Evolutionary conservation across 1,284 basidiomycete species (phyloP).

Genomic region (Ceratobasidium sp.): DNA sequence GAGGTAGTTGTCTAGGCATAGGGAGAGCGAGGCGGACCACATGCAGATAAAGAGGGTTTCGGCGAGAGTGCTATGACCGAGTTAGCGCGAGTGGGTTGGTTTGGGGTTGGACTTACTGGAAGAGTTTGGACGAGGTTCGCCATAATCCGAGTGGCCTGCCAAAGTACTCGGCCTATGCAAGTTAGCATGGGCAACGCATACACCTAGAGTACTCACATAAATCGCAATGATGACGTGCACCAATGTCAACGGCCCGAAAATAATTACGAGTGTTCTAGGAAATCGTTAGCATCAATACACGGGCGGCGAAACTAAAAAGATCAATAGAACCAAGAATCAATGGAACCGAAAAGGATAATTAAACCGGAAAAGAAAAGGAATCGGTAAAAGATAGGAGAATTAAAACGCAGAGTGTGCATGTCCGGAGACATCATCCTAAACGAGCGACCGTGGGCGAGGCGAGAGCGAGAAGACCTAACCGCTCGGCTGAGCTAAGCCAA

Average conservation of each 20-base stretch:
- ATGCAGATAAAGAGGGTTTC: slow-evolving; percentile 90
- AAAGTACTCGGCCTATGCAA: slow-evolving; percentile 81
- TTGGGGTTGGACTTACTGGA: slow-evolving; percentile 52
- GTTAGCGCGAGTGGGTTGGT: background rate
- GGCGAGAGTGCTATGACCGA: slow-evolving; percentile 59
- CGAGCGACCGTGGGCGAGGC: no score
- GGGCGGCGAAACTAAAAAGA: background rate
- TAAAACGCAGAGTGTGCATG: background rate
- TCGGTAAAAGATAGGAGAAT: background rate
- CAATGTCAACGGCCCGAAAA: slow-evolving; percentile 84
- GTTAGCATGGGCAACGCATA: background rate
- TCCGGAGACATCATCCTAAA: background rate
- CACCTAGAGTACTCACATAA: slow-evolving; percentile 64
- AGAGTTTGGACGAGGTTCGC: slow-evolving; percentile 81
- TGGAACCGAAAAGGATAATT: no score
- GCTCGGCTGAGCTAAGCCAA: no score
- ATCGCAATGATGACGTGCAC: slow-evolving; percentile 85
- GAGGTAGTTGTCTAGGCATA: slow-evolving; percentile 90
- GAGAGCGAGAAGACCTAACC: no score
- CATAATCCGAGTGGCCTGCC: slow-evolving; percentile 88
- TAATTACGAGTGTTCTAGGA: slow-evolving; percentile 78
- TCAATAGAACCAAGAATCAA: background rate
- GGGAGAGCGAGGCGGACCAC: slow-evolving; percentile 88
- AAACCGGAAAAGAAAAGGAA: background rate
- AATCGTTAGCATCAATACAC: background rate